These are phyloP conservation scores for Laguncularia racemosa DNA, from an alignment of 345 rosid genomes.

Conservation along the genomic window DNA sequence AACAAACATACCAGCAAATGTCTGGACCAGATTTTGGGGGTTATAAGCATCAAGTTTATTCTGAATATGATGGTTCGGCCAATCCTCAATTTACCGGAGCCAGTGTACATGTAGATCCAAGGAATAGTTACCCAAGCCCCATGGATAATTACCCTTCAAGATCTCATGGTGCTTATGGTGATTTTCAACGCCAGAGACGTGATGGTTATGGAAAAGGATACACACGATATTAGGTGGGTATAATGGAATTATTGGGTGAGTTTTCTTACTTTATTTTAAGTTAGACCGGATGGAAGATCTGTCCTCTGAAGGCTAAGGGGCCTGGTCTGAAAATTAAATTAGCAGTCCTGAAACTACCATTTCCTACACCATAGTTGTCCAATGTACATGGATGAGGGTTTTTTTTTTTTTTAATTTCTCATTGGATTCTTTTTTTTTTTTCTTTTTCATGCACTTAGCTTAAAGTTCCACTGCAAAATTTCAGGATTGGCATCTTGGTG, in stretches of 20 bases:
- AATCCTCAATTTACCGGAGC: slow-evolving; percentile 51
- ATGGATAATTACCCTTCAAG: slow-evolving; percentile 63
- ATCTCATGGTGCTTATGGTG: slow-evolving; percentile 59
- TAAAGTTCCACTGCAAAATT: slow-evolving; percentile 30
- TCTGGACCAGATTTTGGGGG: slow-evolving; percentile 49
- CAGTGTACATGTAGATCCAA: slow-evolving; percentile 47
- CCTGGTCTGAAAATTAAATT: slow-evolving; percentile 1
- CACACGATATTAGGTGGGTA: slow-evolving; percentile 53
- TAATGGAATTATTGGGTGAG: slow-evolving; percentile 50
- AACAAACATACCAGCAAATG: slow-evolving; percentile 55
- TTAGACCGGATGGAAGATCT: slow-evolving; percentile 16
- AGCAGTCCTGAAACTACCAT: not conserved
- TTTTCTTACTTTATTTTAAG: slow-evolving; percentile 23
- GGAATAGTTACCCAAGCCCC: slow-evolving; percentile 53
- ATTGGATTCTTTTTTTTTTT: slow-evolving; percentile 10
- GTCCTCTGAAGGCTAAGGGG: not conserved
- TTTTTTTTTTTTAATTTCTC: not conserved
- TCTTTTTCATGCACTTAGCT: slow-evolving; percentile 13
- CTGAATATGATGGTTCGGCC: slow-evolving; percentile 55
- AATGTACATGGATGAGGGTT: too few species aligned
- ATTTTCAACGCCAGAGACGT: slow-evolving; percentile 74
- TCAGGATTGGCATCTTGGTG: slow-evolving; percentile 43
- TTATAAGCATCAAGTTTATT: slow-evolving; percentile 66
- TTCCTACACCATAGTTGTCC: not conserved
- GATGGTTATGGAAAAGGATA: slow-evolving; percentile 78